Evolutionary conservation across 345 rosid genomes (phyloP).

Genomic region (Hevea brasiliensis): DNA sequence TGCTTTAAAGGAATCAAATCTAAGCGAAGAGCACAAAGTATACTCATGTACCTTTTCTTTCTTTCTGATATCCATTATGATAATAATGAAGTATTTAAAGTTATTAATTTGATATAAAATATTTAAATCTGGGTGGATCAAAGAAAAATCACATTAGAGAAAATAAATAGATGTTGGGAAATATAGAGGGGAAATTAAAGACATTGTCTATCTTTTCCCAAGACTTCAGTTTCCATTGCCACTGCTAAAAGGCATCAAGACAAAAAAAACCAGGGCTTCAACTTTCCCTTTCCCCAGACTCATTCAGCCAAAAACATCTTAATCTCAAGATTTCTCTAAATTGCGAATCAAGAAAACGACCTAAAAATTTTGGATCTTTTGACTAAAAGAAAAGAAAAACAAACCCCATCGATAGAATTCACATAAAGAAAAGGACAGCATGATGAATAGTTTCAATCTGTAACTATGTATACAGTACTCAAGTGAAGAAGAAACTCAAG

Average conservation of each 20-base stretch:
- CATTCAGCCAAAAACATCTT: background rate
- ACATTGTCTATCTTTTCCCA: background rate
- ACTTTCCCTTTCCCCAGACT: background rate
- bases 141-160: no score
- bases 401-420: background rate
- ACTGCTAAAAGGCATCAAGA: background rate
- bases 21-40: background rate
- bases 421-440: background rate
- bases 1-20: background rate
- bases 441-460: no score
- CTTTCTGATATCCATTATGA: background rate
- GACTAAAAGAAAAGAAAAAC: background rate
- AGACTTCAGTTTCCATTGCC: background rate
- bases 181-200: background rate
- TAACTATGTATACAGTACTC: no score
- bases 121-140: background rate
- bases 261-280: background rate
- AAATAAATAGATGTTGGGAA: background rate
- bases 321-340: background rate
- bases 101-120: no score
- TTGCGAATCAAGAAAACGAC: background rate
- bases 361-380: background rate
- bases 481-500: no score
- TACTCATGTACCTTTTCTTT: background rate
- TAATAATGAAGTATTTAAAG: no score